phyloP scores from a whole-genome alignment of 352 stramenopile species.

The Globisporangium ultimum region DNA sequence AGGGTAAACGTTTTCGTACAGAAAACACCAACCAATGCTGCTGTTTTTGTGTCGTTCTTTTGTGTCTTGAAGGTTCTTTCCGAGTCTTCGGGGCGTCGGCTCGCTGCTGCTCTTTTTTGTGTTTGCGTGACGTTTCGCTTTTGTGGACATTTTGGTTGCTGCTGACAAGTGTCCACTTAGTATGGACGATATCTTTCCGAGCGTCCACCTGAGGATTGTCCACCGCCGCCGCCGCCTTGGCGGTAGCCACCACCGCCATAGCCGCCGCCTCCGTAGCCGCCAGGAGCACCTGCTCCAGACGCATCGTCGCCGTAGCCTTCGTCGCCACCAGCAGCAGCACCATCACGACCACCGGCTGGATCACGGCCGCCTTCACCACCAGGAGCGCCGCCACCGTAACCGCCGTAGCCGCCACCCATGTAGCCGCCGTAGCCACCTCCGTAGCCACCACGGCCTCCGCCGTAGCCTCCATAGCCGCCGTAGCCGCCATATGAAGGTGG shows the following conservation, averaged over 20 bases:
- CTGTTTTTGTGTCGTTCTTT: no score
- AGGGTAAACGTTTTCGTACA: no score
- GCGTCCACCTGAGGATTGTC: constrained; percentile 52
- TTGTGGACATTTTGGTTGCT: background rate
- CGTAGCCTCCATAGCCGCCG: constrained; percentile 29
- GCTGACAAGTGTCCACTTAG: constrained; percentile 25
- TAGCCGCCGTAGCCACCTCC: constrained; percentile 25
- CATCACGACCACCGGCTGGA: constrained; percentile 13
- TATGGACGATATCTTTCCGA: constrained; percentile 86
- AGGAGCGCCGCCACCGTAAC: constrained; percentile 14
- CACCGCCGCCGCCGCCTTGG: constrained; percentile 44
- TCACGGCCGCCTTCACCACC: constrained; percentile 18
- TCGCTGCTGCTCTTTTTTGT: background rate
- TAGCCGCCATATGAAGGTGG: constrained; percentile 17
- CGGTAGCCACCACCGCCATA: constrained; percentile 44
- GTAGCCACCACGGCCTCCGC: constrained; percentile 21
- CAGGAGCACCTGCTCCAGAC: constrained; percentile 24
- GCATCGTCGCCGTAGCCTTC: constrained; percentile 28
- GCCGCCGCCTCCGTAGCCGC: constrained; percentile 32
- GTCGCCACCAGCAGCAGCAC: constrained; percentile 15
- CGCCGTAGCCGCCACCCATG: constrained; percentile 14
- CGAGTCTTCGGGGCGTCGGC: background rate
- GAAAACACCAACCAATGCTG: no score
- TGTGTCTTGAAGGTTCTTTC: constrained; percentile 1
- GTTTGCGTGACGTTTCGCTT: background rate